These are phyloP conservation scores for Thielaviopsis populi DNA, from an alignment of 2,329 filamentous ascomycete genomes.

Conservation along the genomic window DNA sequence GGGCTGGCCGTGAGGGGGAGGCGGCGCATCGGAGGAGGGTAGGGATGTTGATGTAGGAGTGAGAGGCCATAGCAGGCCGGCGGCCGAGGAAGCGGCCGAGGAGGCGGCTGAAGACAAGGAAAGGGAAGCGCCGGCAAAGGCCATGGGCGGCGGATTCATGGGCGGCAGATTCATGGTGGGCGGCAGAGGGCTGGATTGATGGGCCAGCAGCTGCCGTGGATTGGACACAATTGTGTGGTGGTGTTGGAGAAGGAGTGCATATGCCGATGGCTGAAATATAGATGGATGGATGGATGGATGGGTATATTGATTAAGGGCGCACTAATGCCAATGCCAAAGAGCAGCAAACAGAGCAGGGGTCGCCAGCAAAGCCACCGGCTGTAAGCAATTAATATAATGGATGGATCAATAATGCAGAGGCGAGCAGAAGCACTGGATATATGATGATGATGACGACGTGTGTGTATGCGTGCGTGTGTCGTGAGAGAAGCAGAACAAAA, in stretches of 20 bases:
- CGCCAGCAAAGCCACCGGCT: neutral
- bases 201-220: neutral
- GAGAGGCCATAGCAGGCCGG: conserved; percentile 8
- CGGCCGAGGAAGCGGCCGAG: neutral
- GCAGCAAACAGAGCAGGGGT: neutral
- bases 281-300: neutral
- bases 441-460: too few relatives aligned
- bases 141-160: too few relatives aligned
- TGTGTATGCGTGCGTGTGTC: too few relatives aligned
- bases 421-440: too few relatives aligned
- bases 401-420: neutral
- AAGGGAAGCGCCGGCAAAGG: neutral
- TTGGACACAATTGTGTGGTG: too few relatives aligned
- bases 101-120: neutral
- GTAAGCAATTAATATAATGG: neutral
- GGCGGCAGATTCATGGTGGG: conserved; percentile 1
- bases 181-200: neutral
- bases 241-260: too few relatives aligned
- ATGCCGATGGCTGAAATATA: neutral
- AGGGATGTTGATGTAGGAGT: conserved; percentile 6
- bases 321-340: too few relatives aligned
- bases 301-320: neutral
- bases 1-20: conserved; percentile 22
- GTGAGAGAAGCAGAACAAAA: neutral
- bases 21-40: conserved; percentile 4